Conservation (phyloP, 1,139 yeast species). For the Komagataea norvegica region DNA sequence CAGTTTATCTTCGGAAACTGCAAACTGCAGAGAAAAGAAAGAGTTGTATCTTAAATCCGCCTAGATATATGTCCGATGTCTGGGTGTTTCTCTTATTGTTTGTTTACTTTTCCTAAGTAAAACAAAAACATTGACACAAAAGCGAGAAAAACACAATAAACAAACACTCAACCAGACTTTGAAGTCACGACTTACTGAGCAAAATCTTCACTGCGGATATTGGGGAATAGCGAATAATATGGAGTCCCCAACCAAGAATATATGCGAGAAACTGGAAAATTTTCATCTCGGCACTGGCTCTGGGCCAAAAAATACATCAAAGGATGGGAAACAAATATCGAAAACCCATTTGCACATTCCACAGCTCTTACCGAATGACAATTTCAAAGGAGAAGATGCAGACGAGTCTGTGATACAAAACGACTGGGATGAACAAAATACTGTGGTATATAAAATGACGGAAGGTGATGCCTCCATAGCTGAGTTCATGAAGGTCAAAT, state of each 20-base stretch:
- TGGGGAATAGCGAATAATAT: too few relatives aligned
- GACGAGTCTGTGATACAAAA: conserved; percentile 19
- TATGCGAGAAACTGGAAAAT: conserved; percentile 14
- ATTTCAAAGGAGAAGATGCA: conserved; percentile 44
- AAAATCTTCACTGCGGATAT: too few relatives aligned
- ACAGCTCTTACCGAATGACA: conserved; percentile 45
- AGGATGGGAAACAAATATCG: conserved; percentile 5
- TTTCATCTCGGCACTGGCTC: conserved; percentile 7
- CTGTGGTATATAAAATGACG: conserved; percentile 15
- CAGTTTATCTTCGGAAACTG: too few relatives aligned
- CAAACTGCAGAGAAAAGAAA: neutral
- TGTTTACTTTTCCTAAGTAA: neutral
- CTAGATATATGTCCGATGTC: conserved; percentile 1
- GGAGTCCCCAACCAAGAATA: conserved; percentile 15
- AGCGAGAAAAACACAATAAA: neutral
- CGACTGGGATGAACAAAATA: conserved; percentile 11
- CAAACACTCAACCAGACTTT: too few relatives aligned
- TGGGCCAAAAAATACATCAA: neutral
- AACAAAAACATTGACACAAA: conserved; percentile 4
- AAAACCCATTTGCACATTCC: conserved; percentile 29
- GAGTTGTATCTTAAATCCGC: conserved; percentile 9
- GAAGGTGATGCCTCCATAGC: conserved; percentile 27
- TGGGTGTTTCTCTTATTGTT: conserved; percentile 3
- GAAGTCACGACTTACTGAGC: too few relatives aligned
- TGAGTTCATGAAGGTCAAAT: conserved; percentile 58